Evolutionary conservation across 352 stramenopile species (phyloP), one percentile per base, ranked within the genome.

Genomic region (Phytophthora boehmeriae): DNA sequence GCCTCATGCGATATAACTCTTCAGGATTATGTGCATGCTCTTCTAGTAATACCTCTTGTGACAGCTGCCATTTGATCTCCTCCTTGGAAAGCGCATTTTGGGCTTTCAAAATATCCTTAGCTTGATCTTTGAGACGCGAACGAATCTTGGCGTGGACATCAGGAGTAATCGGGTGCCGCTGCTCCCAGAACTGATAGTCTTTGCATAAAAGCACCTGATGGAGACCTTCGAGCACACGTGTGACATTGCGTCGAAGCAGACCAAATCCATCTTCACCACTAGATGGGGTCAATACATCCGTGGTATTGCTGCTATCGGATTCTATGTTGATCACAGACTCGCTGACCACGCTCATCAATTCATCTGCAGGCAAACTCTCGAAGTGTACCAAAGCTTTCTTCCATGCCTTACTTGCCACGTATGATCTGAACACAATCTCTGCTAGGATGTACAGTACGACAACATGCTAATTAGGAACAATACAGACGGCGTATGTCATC

Each of bases 151-250:
- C 54, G 56, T 92, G 81, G 2, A 80, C 68, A 13, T 90, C 76
- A 8, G 76, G 66, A 23, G 74, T 78, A 11, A 92, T 77, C 5
- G 78, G 62, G 62, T 95, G 80, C 3, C 84, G 78, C 49, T 92
- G 78, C 66, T 95, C 84, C 86, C 84, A 95, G n/a, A 95, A 92
- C 36, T 90, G 80, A 61, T 95, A 95, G 47, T 90, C 81, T 22
- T 25, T 69, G 51, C 86, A 95, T 23, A 68, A 68, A 0, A 90
- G 39, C 16, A 92, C 84, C 36, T 77, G 76, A 32, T 79, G 77
- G 9, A 90, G 62, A 19, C 86, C 86, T 75, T 95, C 86, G 8
- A 95, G 45, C 2, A 90, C 66, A 10, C 83, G 76, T n/a, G 75
- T 87, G 46, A 95, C 78, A 54, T 82, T 87, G 42, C 82, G 73